Base-by-base conservation (phyloP, 1,284 basidiomycete genomes). In the Athelia sp. region DNA sequence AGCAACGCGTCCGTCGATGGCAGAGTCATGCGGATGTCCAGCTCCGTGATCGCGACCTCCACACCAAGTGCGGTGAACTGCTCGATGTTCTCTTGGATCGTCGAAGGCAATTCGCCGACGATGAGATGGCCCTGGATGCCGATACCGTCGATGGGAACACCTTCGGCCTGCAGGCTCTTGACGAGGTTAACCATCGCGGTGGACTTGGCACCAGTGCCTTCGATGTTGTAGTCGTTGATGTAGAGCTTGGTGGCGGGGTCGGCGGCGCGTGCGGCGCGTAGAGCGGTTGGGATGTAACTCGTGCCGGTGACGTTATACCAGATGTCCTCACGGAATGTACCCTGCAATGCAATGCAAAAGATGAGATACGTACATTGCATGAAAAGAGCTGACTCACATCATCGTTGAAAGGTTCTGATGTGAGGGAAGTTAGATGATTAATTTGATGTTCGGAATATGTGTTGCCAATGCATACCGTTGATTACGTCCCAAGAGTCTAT, bases 41-140 rank as follows among this genome's bases (percentile, higher is more conserved):
- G 68, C 59, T 81, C 80, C 4, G 79, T 82, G 50, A 82, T 71
- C 15, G 79, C 78, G 17, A 84, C 71, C 53, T 82, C 79, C 36
- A 82, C 63, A 14, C 79, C 81, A 19, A 79, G 70, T 18, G 71
- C 71, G 22, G 70, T 65, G 56, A 82, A 78, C 45, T 71, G 66
- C 56, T 73, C 58, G 26, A 79, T 55, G 53, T 76, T 73, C 29
- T 66, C 62, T 56, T 75, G 66, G 47, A 79, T 58, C 10, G 65
- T 67, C 14, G 69, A 58, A 2, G 78, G 75, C 10, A 80, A 67
- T 43, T 69, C 53, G 18, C 78, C 77, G 49, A 79, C 73, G 53
- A 78, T 75, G 49, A 80, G 65, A 57, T 81, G 78, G 23, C 62
- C 66, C 65, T 82, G 78, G 43, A 81, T 65, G 31, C 81, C 81